A percentile compares a stretch with the other conserved stretches of the same genome.
Conservation (phyloP, 2,329 filamentous ascomycete species). For the Aspergillus clavatus region DNA sequence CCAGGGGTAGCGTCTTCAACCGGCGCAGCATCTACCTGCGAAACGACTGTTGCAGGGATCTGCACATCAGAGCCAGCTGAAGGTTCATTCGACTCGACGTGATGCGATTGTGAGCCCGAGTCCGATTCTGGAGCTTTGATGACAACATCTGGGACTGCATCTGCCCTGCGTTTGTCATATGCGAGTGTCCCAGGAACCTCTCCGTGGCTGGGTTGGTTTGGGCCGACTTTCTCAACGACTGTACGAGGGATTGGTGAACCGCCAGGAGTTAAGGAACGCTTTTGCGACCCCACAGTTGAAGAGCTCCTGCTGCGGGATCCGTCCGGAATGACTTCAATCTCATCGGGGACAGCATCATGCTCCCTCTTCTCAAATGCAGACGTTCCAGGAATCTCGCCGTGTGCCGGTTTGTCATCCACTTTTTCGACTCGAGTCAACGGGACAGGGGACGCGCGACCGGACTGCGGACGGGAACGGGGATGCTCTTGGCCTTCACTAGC, state of each 20-base stretch:
- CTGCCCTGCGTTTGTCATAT: constrained; percentile 52
- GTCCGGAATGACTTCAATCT: constrained; percentile 55
- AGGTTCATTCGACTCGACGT: constrained; percentile 19
- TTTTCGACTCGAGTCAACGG: constrained; percentile 60
- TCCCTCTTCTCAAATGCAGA: constrained; percentile 54
- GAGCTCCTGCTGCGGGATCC: constrained; percentile 38
- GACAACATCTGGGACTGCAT: constrained; percentile 57
- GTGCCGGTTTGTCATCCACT: constrained; percentile 53
- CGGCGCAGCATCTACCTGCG: constrained; percentile 40
- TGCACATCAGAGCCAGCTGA: constrained; percentile 11
- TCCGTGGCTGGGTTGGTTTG: constrained; percentile 52
- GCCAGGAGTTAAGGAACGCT: constrained; percentile 47
- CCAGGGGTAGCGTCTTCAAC: constrained; percentile 30
- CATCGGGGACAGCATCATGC: constrained; percentile 59
- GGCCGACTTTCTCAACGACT: constrained; percentile 59
- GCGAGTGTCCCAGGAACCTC: constrained; percentile 59
- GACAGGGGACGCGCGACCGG: constrained; percentile 49
- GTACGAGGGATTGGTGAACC: constrained; percentile 54
- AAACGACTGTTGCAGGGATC: constrained; percentile 43
- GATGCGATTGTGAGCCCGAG: constrained; percentile 14
- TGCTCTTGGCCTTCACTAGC: constrained; percentile 53
- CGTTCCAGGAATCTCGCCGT: constrained; percentile 61
- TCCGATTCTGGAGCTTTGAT: constrained; percentile 44
- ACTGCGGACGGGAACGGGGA: constrained; percentile 33
- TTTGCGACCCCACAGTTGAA: constrained; percentile 39